Evolutionary conservation across 352 stramenopile species (phyloP).

Genomic region (Aphanomyces euteiches): DNA sequence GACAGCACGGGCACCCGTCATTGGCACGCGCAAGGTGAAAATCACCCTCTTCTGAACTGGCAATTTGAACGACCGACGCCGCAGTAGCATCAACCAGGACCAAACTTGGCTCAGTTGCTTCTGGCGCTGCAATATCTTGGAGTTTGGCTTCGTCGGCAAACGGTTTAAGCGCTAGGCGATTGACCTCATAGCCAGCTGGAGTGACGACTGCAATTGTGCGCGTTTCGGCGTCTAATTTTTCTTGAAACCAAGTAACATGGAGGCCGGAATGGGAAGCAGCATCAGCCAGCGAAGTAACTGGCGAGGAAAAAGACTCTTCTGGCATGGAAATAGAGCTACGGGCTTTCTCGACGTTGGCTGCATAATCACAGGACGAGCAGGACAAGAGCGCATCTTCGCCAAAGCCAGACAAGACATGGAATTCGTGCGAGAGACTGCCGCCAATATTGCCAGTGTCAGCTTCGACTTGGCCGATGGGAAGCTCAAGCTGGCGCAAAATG

Average conservation of each 20-base stretch:
- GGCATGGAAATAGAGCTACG: conserved; percentile 35
- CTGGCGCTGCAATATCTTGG: conserved; percentile 10
- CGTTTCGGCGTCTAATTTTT: not conserved
- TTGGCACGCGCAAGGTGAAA: conserved; percentile 64
- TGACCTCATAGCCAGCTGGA: conserved; percentile 57
- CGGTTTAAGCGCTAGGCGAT: conserved; percentile 64
- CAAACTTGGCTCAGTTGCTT: conserved; percentile 33
- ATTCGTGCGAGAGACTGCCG: conserved; percentile 86
- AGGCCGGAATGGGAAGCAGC: conserved; percentile 31
- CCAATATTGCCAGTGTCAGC: conserved; percentile 86
- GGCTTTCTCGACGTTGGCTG: conserved; percentile 86
- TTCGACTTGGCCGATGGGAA: conserved; percentile 75
- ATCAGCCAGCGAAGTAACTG: conserved; percentile 21
- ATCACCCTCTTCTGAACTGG: conserved; percentile 35
- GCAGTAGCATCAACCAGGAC: conserved; percentile 55
- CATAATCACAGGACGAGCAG: conserved; percentile 67
- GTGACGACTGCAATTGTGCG: conserved; percentile 53
- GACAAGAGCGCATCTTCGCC: conserved; percentile 82
- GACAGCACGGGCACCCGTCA: conserved; percentile 58
- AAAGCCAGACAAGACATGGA: conserved; percentile 77
- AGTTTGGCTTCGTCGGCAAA: conserved; percentile 55
- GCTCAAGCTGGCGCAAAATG: conserved; percentile 61
- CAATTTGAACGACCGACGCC: conserved; percentile 19
- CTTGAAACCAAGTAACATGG: conserved; percentile 15
- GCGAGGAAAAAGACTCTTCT: not conserved